Percentiles rank a stretch among this genome's conserved stretches.
Evolutionary conservation across 2,329 filamentous ascomycete species (phyloP).

Genomic region (Apiospora pterosperma): DNA sequence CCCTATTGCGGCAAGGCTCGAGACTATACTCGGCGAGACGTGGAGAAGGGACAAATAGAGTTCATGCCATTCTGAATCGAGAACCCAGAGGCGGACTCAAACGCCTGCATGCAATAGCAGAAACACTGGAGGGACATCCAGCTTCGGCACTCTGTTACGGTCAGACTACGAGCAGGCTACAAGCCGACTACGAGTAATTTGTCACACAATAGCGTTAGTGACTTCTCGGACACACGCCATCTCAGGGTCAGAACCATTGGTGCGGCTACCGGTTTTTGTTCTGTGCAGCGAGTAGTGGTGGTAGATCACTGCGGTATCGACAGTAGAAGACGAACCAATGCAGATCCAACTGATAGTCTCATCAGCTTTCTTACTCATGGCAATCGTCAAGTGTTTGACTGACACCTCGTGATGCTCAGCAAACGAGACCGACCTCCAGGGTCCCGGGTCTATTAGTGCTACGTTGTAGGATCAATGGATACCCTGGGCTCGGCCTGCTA

Average conservation of each 20-base stretch:
- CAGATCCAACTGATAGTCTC: not conserved
- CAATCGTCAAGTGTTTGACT: not conserved
- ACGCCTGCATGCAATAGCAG: not conserved
- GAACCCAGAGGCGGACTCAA: not conserved
- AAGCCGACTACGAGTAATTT: not conserved
- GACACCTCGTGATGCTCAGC: not conserved
- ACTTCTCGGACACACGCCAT: not conserved
- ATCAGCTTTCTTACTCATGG: not conserved
- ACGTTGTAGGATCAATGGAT: constrained; percentile 2
- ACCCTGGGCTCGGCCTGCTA: not conserved
- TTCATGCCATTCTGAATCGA: not conserved
- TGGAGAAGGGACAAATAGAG: not conserved
- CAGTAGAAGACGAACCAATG: not conserved
- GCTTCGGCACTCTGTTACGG: not conserved
- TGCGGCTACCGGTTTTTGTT: not conserved
- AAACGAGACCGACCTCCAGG: not conserved
- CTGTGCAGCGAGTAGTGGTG: not conserved
- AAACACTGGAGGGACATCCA: not conserved
- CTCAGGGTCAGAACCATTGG: not conserved
- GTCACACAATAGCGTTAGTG: not conserved
- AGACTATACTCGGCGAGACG: not conserved
- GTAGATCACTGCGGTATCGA: not conserved
- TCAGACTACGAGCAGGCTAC: not conserved
- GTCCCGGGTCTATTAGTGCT: not conserved
- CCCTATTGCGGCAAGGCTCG: not conserved